These are phyloP conservation scores for Talaromyces sp. DNA, from an alignment of 2,329 filamentous ascomycete genomes.

Conservation along the genomic window DNA sequence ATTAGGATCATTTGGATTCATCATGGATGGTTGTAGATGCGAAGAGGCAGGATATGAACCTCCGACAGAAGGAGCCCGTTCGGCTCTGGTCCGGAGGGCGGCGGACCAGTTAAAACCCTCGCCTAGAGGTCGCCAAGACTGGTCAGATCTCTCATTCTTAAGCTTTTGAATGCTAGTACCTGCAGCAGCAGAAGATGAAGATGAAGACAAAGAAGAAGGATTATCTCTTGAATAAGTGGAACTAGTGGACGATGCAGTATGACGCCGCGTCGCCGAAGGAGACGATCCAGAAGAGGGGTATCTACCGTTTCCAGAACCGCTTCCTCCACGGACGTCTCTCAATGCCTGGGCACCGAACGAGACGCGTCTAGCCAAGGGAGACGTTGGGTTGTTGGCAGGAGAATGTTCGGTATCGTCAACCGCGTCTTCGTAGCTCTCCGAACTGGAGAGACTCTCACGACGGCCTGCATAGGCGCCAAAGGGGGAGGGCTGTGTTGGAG, in stretches of 20 bases:
- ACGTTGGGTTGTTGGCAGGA: constrained; percentile 58
- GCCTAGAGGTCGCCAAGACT: constrained; percentile 57
- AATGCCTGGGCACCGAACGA: constrained; percentile 84
- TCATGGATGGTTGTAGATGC: constrained; percentile 33
- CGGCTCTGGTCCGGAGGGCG: constrained; percentile 86
- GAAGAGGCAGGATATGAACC: constrained; percentile 29
- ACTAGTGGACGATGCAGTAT: constrained; percentile 27
- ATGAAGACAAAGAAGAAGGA: constrained; percentile 32
- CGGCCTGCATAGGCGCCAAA: constrained; percentile 54
- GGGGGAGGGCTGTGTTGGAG: constrained; percentile 55
- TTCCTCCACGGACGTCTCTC: constrained; percentile 64
- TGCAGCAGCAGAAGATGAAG: constrained; percentile 39
- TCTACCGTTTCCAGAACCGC: constrained; percentile 60
- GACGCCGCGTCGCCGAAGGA: constrained; percentile 25
- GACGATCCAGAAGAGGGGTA: constrained; percentile 43
- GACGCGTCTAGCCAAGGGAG: constrained; percentile 72
- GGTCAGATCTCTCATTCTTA: constrained; percentile 42
- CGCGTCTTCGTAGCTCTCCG: constrained; percentile 42
- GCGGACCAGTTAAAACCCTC: constrained; percentile 97
- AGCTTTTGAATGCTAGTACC: constrained; percentile 35
- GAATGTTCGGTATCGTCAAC: constrained; percentile 66
- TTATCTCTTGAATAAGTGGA: constrained; percentile 20
- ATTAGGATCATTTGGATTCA: constrained; percentile 29
- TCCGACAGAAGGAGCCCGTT: constrained; percentile 61
- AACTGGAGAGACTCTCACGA: constrained; percentile 67